Conservation (phyloP, 495 filamentous ascomycete species). For the Acidiella bohemica region DNA sequence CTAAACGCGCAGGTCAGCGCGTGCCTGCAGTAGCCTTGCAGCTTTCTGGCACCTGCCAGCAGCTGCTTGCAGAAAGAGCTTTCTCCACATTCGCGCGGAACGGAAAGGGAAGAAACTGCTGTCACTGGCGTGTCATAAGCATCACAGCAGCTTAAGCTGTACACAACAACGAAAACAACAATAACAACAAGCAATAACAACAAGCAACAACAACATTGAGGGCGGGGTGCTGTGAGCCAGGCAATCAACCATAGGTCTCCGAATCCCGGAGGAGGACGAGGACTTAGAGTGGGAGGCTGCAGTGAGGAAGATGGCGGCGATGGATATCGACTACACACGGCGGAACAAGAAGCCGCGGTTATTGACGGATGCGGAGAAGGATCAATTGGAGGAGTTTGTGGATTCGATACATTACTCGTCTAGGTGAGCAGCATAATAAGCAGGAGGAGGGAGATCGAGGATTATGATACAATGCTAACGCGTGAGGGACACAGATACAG, state of each 20-base stretch:
- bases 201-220: too few species aligned
- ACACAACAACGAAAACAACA: too few species aligned
- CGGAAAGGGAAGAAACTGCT: too few species aligned
- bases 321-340: constrained; percentile 64
- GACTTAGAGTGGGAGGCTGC: neutral
- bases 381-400: constrained; percentile 75
- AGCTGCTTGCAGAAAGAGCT: too few species aligned
- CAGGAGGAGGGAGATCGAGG: neutral
- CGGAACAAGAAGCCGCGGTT: constrained; percentile 75
- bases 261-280: neutral
- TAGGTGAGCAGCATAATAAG: constrained; percentile 41
- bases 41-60: too few species aligned
- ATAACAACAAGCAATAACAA: too few species aligned
- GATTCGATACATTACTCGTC: constrained; percentile 92
- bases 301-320: constrained; percentile 9
- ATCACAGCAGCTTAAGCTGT: too few species aligned
- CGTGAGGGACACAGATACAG: constrained; percentile 52
- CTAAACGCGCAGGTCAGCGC: too few species aligned
- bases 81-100: too few species aligned
- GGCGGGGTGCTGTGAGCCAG: too few species aligned
- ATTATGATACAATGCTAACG: neutral
- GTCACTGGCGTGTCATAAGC: too few species aligned
- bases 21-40: too few species aligned
- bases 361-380: constrained; percentile 65
- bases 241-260: constrained; percentile 1